These are phyloP conservation scores for Zangia roseola DNA, from an alignment of 768 basidiomycete genomes.

Conservation along the genomic window DNA sequence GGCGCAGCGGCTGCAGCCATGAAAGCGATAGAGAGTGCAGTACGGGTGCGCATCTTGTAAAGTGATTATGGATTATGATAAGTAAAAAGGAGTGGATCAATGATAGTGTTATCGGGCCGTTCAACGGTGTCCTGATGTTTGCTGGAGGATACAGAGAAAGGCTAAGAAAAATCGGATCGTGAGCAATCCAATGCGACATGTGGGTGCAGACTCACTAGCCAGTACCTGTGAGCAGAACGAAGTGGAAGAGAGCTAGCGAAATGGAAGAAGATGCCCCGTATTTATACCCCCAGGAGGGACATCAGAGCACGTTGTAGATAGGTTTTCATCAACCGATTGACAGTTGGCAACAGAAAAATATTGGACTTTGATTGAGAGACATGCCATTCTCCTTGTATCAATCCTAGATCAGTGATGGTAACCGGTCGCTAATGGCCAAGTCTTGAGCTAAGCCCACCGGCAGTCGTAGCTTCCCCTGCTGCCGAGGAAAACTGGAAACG, in stretches of 20 bases:
- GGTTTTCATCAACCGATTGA: too few relatives aligned
- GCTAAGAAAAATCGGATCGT: slow-evolving; percentile 3
- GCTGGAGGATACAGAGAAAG: slow-evolving; percentile 14
- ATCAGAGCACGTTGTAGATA: too few relatives aligned
- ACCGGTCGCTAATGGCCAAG: too few relatives aligned
- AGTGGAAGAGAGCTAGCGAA: neutral
- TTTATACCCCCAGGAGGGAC: too few relatives aligned
- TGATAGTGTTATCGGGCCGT: slow-evolving; percentile 9
- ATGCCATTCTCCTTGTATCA: too few relatives aligned
- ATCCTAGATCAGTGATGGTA: too few relatives aligned
- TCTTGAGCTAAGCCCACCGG: too few relatives aligned
- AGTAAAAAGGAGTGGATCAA: neutral
- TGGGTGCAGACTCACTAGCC: slow-evolving; percentile 17
- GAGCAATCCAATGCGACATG: neutral
- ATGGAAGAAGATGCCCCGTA: too few relatives aligned
- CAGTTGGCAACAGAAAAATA: too few relatives aligned
- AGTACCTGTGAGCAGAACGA: slow-evolving; percentile 13
- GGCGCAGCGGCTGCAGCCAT: slow-evolving; percentile 1
- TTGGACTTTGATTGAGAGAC: too few relatives aligned
- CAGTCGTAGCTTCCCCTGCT: too few relatives aligned
- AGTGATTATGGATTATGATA: neutral
- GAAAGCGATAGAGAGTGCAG: slow-evolving; percentile 6
- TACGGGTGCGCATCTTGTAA: slow-evolving; percentile 10
- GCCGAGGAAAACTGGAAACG: too few relatives aligned
- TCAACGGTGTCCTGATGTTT: slow-evolving; percentile 9